Percentiles rank a stretch among this genome's conserved stretches.
Conservation (phyloP, 1,139 yeast species). For the Diutina siamensis region DNA sequence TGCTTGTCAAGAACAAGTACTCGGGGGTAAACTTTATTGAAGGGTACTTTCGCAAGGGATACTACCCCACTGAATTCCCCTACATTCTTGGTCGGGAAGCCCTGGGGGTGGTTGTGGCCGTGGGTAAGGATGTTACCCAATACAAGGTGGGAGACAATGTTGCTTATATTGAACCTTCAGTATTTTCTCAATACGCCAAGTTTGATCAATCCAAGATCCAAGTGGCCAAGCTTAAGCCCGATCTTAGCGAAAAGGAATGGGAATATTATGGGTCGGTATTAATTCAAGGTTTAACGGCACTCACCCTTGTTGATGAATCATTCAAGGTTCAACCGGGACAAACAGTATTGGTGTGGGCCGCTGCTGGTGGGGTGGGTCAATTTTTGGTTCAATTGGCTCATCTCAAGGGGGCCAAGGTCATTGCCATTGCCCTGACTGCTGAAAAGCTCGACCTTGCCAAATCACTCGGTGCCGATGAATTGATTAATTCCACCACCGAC, state of each 20-base stretch:
- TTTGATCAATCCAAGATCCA: constrained; percentile 18
- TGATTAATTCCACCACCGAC: constrained; percentile 47
- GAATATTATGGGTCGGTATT: constrained; percentile 49
- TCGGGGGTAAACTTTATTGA: constrained; percentile 81
- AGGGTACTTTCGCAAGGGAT: constrained; percentile 67
- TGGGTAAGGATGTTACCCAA: constrained; percentile 47
- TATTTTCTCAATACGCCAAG: constrained; percentile 68
- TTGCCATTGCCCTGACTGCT: constrained; percentile 71
- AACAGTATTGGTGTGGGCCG: constrained; percentile 70
- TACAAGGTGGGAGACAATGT: constrained; percentile 65
- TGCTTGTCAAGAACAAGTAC: constrained; percentile 59
- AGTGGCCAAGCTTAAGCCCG: constrained; percentile 38
- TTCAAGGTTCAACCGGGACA: constrained; percentile 60
- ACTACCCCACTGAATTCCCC: constrained; percentile 54
- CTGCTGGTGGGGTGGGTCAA: constrained; percentile 89
- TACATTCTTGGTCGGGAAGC: constrained; percentile 75
- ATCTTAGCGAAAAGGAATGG: constrained; percentile 32
- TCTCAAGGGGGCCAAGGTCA: constrained; percentile 61
- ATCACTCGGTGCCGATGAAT: constrained; percentile 61
- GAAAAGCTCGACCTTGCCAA: constrained; percentile 55
- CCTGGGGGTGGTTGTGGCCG: constrained; percentile 58
- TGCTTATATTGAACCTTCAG: constrained; percentile 36
- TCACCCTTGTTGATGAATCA: constrained; percentile 56
- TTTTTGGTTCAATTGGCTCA: constrained; percentile 52
- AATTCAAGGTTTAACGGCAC: constrained; percentile 71